Evolutionary conservation across 1,284 basidiomycete species (phyloP).

Genomic region (Rhodotorula sp.): DNA sequence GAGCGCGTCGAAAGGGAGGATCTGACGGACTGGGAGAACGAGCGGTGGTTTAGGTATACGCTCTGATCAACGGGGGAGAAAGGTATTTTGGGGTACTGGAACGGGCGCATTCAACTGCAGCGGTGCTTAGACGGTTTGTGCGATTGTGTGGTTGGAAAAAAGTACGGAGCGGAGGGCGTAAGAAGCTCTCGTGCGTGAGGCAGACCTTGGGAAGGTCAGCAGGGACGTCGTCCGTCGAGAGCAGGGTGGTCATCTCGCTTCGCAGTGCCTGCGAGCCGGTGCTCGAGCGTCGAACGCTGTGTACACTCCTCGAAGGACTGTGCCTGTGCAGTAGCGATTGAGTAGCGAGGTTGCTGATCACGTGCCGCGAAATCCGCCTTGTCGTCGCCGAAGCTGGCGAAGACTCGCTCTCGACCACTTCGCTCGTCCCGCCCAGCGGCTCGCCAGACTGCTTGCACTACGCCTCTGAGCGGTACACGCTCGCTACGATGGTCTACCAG

Average conservation of each 20-base stretch:
- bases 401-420: background rate
- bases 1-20: constrained; percentile 26
- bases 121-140: background rate
- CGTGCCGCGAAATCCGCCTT: background rate
- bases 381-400: background rate
- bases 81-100: background rate
- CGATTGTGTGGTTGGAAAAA: too few relatives aligned
- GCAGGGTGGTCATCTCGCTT: too few relatives aligned
- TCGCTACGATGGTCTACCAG: background rate
- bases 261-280: too few relatives aligned
- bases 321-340: too few relatives aligned
- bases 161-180: too few relatives aligned
- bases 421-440: background rate
- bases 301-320: too few relatives aligned
- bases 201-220: too few relatives aligned
- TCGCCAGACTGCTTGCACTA: background rate
- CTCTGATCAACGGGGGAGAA: background rate
- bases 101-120: background rate
- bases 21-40: constrained; percentile 45
- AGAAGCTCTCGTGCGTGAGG: too few relatives aligned
- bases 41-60: constrained; percentile 31
- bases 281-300: too few relatives aligned
- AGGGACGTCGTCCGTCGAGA: too few relatives aligned
- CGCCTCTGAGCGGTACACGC: background rate
- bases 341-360: too few relatives aligned